Percentiles rank a stretch among this genome's conserved stretches.
Evolutionary conservation across 129 eudicot genomes (phyloP).

Genomic region (sunflower (Helianthus annuus)): HanXRQr2.0-SUNRISE NC_035438.2:90939381-90939880

Average conservation of each 20-base stretch:
- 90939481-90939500: too few species aligned
- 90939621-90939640: neutral
- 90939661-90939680: neutral
- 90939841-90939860: neutral
- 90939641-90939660: neutral
- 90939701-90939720: conserved; percentile 23
- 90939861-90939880: too few species aligned
- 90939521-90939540: too few species aligned
- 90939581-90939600: too few species aligned
- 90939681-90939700: neutral
- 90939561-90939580: too few species aligned
- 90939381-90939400: too few species aligned
- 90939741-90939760: conserved; percentile 69
- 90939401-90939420: too few species aligned
- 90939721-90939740: conserved; percentile 48
- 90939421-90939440: too few species aligned
- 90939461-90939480: too few species aligned
- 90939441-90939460: too few species aligned
- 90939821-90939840: conserved; percentile 16
- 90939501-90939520: too few species aligned
- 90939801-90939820: conserved; percentile 42
- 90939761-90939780: conserved; percentile 54
- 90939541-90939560: too few species aligned
- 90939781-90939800: conserved; percentile 56
- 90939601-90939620: neutral